A percentile compares a stretch with the other conserved stretches of the same genome.
Evolutionary conservation across 192 early-diverging fungal species (phyloP).

Genomic region (Coemansia sp.): DNA sequence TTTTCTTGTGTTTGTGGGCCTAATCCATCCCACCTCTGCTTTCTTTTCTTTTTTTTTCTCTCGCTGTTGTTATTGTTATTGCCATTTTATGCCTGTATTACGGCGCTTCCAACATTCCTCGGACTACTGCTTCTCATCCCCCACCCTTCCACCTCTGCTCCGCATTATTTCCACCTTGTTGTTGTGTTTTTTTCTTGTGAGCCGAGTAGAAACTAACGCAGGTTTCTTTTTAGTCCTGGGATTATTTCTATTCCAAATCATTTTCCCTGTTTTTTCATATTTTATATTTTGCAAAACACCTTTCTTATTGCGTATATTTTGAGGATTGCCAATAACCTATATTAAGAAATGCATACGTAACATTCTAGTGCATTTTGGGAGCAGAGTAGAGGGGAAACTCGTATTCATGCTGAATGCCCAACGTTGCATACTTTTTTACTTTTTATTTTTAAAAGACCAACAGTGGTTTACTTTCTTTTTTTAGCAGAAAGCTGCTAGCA

Average conservation of each 20-base stretch:
- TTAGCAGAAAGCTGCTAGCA: too few relatives aligned
- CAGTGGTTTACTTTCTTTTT: neutral
- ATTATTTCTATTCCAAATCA: too few relatives aligned
- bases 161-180: neutral
- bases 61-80: conserved; percentile 14
- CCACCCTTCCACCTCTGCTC: neutral
- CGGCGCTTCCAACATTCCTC: conserved; percentile 10
- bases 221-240: too few relatives aligned
- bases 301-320: neutral
- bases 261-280: too few relatives aligned
- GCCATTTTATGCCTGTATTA: neutral
- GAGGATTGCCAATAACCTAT: conserved; percentile 1
- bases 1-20: too few relatives aligned
- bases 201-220: too few relatives aligned
- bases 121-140: neutral
- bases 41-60: neutral
- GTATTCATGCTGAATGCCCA: neutral
- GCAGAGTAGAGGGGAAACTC: too few relatives aligned
- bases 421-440: neutral
- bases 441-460: neutral
- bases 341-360: neutral
- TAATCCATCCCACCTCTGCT: neutral
- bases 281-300: too few relatives aligned
- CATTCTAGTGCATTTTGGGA: neutral
- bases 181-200: too few relatives aligned